These are phyloP conservation scores for Candida hispaniensis DNA, from an alignment of 805 yeast species.

Conservation along the genomic window DNA sequence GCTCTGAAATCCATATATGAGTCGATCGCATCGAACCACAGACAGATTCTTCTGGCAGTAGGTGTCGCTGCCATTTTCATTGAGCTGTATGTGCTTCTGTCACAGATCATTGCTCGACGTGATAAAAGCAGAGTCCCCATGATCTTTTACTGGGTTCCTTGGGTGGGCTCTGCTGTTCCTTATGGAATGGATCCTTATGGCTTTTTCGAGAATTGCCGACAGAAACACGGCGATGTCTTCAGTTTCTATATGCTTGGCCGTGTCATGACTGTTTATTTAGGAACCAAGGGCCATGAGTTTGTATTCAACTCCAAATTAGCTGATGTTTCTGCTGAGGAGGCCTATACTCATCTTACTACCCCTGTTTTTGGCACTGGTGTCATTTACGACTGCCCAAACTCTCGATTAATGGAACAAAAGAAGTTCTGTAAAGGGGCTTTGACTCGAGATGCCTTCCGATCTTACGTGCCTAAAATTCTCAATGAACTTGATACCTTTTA, in stretches of 20 bases:
- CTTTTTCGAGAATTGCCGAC: constrained; percentile 68
- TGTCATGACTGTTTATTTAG: constrained; percentile 89
- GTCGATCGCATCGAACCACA: no score
- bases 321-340: constrained; percentile 93
- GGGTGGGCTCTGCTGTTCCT: constrained; percentile 83
- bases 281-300: constrained; percentile 97
- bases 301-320: constrained; percentile 80
- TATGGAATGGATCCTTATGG: constrained; percentile 93
- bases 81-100: constrained; percentile 10
- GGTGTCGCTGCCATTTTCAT: constrained; percentile 7
- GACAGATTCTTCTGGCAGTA: constrained; percentile 12
- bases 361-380: constrained; percentile 98
- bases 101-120: constrained; percentile 13
- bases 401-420: constrained; percentile 94
- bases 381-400: constrained; percentile 91
- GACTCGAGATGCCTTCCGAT: constrained; percentile 70
- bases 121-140: constrained; percentile 66
- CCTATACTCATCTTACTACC: constrained; percentile 94
- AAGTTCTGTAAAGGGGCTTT: constrained; percentile 88
- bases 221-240: constrained; percentile 85
- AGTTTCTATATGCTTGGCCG: constrained; percentile 83
- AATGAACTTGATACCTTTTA: constrained; percentile 57
- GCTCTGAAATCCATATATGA: no score
- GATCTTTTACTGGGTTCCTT: constrained; percentile 87
- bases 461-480: constrained; percentile 79